phyloP scores from a whole-genome alignment of 2,329 filamentous ascomycete genomes.

The Microthyrium microscopicum region DNA sequence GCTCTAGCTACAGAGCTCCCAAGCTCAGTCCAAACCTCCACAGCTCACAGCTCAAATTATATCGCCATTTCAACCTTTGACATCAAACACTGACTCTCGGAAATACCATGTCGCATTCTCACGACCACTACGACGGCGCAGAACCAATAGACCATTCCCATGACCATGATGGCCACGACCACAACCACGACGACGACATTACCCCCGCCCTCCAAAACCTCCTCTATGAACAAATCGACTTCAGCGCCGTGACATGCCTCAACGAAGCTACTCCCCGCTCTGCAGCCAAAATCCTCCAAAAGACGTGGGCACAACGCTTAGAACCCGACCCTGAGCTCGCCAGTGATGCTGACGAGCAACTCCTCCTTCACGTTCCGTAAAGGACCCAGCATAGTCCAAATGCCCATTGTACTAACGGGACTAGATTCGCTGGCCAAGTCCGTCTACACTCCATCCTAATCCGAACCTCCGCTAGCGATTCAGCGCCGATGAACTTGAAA shows the following conservation, averaged over 20 bases:
- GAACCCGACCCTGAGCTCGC: slow-evolving; percentile 54
- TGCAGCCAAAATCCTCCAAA: slow-evolving; percentile 64
- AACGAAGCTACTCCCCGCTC: slow-evolving; percentile 59
- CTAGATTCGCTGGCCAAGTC: slow-evolving; percentile 79
- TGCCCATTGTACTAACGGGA: neutral
- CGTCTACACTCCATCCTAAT: slow-evolving; percentile 82
- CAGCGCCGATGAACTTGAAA: slow-evolving; percentile 68
- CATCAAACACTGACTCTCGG: too few relatives aligned
- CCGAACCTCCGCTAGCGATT: slow-evolving; percentile 53
- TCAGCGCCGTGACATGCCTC: slow-evolving; percentile 65
- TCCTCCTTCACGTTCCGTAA: slow-evolving; percentile 83
- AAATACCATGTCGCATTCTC: slow-evolving; percentile 1
- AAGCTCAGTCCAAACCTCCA: too few relatives aligned
- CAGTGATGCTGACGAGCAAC: slow-evolving; percentile 80
- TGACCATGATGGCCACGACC: slow-evolving; percentile 31
- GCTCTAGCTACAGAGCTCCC: too few relatives aligned
- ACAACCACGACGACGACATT: slow-evolving; percentile 44
- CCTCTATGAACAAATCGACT: slow-evolving; percentile 83
- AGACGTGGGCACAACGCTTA: slow-evolving; percentile 78
- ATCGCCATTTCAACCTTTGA: too few relatives aligned
- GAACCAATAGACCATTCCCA: slow-evolving; percentile 15
- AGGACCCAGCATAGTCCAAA: slow-evolving; percentile 18
- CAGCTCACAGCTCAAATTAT: too few relatives aligned
- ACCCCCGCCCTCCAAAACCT: slow-evolving; percentile 81
- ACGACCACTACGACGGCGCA: slow-evolving; percentile 7